Percentiles rank a stretch among this genome's conserved stretches.
Evolutionary conservation across 228 moss, liverwort and hornwort genomes (phyloP).

Genomic region (Sphagnum fallax): DNA sequence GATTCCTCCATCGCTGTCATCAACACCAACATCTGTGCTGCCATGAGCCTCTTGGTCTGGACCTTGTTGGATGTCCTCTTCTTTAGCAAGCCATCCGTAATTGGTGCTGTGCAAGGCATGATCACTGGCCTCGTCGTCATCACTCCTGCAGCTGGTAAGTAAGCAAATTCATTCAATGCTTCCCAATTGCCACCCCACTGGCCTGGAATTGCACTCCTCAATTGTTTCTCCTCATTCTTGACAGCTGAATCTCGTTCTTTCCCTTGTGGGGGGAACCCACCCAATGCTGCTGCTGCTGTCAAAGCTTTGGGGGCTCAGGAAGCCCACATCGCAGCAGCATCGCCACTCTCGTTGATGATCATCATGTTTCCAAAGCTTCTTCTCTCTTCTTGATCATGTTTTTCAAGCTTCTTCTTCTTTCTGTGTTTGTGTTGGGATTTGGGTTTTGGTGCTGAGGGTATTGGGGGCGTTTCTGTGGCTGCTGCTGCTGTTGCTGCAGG

Average conservation of each 20-base stretch:
- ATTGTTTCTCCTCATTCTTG: background rate
- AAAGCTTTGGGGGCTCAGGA: too few relatives aligned
- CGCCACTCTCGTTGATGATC: too few relatives aligned
- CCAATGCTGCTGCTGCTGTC: too few relatives aligned
- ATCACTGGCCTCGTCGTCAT: constrained; percentile 81
- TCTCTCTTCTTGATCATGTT: too few relatives aligned
- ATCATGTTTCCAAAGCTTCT: too few relatives aligned
- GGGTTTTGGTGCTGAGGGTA: too few relatives aligned
- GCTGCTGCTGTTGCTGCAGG: constrained; percentile 21
- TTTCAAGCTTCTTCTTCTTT: too few relatives aligned
- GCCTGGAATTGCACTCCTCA: background rate
- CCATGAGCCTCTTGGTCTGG: constrained; percentile 65
- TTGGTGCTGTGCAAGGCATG: constrained; percentile 87
- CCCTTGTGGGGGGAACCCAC: background rate
- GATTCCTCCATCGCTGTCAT: constrained; percentile 57
- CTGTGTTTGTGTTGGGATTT: too few relatives aligned
- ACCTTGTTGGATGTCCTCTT: constrained; percentile 40
- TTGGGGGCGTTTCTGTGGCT: too few relatives aligned
- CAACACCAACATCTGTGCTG: constrained; percentile 77
- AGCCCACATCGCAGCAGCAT: too few relatives aligned
- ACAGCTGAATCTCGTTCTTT: too few relatives aligned
- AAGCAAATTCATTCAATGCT: background rate
- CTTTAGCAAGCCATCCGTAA: constrained; percentile 63
- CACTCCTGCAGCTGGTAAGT: constrained; percentile 68
- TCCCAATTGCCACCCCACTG: background rate